These are phyloP conservation scores for Bathelium albidoporum DNA, from an alignment of 495 filamentous ascomycete species.

Conservation along the genomic window DNA sequence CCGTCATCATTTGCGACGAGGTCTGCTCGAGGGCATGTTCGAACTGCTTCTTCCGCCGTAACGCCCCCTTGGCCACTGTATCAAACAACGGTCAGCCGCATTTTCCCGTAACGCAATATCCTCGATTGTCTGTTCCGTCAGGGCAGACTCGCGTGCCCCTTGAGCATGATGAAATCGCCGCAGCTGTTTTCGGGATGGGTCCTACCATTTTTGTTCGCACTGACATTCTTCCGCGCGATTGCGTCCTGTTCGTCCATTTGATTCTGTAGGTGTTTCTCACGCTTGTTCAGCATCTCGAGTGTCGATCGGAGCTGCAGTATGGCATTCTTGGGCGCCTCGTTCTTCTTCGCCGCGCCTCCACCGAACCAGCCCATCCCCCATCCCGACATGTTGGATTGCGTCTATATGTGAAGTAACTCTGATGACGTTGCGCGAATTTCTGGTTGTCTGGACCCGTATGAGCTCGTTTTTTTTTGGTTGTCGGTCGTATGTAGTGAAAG, in stretches of 20 bases:
- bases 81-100: not conserved
- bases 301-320: constrained; percentile 81
- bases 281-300: constrained; percentile 95
- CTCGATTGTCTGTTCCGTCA: too few species aligned
- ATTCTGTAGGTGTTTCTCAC: constrained; percentile 78
- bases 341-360: constrained; percentile 66
- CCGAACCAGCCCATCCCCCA: constrained; percentile 40
- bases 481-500: not conserved
- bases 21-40: constrained; percentile 88
- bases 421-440: too few species aligned
- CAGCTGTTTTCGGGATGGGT: too few species aligned
- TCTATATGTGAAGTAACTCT: not conserved
- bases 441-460: too few species aligned
- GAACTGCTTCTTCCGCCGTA: constrained; percentile 88
- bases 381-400: constrained; percentile 23
- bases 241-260: constrained; percentile 91
- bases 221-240: constrained; percentile 81
- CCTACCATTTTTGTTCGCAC: constrained; percentile 82
- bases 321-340: constrained; percentile 93
- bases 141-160: too few species aligned
- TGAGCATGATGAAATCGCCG: too few species aligned
- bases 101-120: too few species aligned
- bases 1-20: constrained; percentile 71
- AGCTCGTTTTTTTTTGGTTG: not conserved
- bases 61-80: constrained; percentile 78